Percentiles rank a stretch among this genome's conserved stretches.
Conservation (phyloP, 768 basidiomycete genomes). For the Glaciozyma martinii region DNA sequence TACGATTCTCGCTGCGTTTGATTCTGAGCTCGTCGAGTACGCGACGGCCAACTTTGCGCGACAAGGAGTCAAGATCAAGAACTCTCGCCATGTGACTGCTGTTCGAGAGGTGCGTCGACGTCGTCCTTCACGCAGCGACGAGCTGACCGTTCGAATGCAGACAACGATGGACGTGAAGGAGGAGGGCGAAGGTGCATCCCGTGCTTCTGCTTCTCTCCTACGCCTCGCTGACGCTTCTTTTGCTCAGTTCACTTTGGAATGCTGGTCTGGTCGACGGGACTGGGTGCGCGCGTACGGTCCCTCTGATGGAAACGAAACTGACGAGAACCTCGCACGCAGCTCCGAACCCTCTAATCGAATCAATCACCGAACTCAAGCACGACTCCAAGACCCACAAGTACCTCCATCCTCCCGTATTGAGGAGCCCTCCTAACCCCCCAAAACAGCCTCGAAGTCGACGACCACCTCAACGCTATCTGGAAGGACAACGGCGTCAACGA, state of each 20-base stretch:
- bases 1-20: slow-evolving; percentile 64
- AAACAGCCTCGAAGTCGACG: background rate
- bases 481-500: background rate
- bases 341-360: slow-evolving; percentile 65
- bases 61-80: slow-evolving; percentile 57
- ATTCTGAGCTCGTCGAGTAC: slow-evolving; percentile 56
- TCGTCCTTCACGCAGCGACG: background rate
- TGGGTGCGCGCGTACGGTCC: too few relatives aligned
- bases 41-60: slow-evolving; percentile 51
- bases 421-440: background rate
- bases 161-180: slow-evolving; percentile 34
- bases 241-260: slow-evolving; percentile 64
- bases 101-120: slow-evolving; percentile 43
- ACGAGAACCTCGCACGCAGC: too few relatives aligned
- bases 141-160: slow-evolving; percentile 18
- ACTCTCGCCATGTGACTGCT: slow-evolving; percentile 62
- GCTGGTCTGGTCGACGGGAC: slow-evolving; percentile 79
- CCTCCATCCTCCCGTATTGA: background rate
- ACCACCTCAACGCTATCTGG: background rate
- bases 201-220: background rate
- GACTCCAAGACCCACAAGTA: slow-evolving; percentile 17
- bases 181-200: slow-evolving; percentile 54
- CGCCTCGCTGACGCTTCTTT: slow-evolving; percentile 5
- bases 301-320: too few relatives aligned
- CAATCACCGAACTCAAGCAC: slow-evolving; percentile 51